Base-by-base conservation (phyloP, 306 rosid genomes). In the Fragaria ananassa region DNA sequence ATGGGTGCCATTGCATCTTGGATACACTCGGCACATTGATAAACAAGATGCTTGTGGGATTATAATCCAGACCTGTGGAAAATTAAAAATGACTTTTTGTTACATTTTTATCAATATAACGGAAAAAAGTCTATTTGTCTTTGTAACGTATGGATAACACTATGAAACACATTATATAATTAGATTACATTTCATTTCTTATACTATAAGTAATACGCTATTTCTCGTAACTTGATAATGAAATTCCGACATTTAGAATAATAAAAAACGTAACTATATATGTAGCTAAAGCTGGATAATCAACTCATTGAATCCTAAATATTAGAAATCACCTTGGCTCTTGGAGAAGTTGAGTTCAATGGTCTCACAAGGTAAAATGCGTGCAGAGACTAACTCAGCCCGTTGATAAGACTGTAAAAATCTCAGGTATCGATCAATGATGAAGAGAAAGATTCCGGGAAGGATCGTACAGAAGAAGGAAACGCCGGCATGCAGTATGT, bases 1-100 rank as follows among this genome's bases (percentile, higher is more conserved):
- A 92, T 39, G 97, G 96, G 74, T 92, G 97, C 96, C 97, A 92
- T 31, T 92, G 96, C 68, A 90, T 54, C 87, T 84, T 92, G 39
- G 97, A 92, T 75, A 92, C 71, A 44, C 72, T 80, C 0, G 96
- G 93, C 70, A 92, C 90, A 37, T 92, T 92, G 47, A 92, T 80
- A 70, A 85, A 88, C 84, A 92, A 70, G 19, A 85, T 62, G 81
- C 96, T 89, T 8, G 93, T 81, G 1, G 96, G 90, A 79, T 83
- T 90, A 72, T 88, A 84, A 47, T 46, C 29, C 65, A 92, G 85
- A 13, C 86, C 97, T 91, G 86, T 14, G 18, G 35, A 76, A 68
- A 75, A 61, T 60, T 7, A 60, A 62, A 29, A 23, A 72, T 14
- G 8, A 56, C 27, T 37, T 37, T 37, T 37, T 41, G 15, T 41